Percentiles rank a stretch among this genome's conserved stretches.
These are phyloP conservation scores for Prunus padus DNA, from an alignment of 306 rosid genomes.

Conservation along the genomic window DNA sequence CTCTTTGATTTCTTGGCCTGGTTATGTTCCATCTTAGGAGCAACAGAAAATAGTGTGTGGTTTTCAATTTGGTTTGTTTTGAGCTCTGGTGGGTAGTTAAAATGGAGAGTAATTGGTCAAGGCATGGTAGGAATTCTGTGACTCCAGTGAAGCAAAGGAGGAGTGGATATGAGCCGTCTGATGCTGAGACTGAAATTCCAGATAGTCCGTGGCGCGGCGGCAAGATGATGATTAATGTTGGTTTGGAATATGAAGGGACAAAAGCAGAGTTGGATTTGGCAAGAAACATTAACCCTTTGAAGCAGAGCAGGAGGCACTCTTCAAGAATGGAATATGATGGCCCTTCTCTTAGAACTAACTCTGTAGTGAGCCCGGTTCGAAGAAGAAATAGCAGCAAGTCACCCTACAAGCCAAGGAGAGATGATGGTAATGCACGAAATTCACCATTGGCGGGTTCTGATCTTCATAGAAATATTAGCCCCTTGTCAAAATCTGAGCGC, in stretches of 20 bases:
- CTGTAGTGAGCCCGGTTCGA: constrained; percentile 21
- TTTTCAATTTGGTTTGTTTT: neutral
- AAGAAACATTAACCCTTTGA: constrained; percentile 38
- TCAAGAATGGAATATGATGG: constrained; percentile 41
- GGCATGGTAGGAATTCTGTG: constrained; percentile 28
- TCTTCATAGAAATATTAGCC: constrained; percentile 45
- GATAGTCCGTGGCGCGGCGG: constrained; percentile 54
- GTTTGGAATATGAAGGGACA: constrained; percentile 28
- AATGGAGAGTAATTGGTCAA: constrained; percentile 16
- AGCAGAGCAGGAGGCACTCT: constrained; percentile 40
- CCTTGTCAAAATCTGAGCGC: constrained; percentile 48
- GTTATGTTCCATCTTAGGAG: constrained; percentile 5
- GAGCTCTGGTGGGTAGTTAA: neutral
- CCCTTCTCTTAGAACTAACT: constrained; percentile 19
- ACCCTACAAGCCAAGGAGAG: constrained; percentile 52
- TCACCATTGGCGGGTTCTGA: constrained; percentile 27
- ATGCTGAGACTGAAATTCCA: constrained; percentile 72
- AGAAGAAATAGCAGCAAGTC: constrained; percentile 58
- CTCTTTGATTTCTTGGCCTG: neutral
- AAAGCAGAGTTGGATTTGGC: constrained; percentile 17
- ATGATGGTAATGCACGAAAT: constrained; percentile 13
- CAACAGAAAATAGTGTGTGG: neutral
- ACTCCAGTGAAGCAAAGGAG: constrained; percentile 51
- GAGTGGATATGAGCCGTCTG: constrained; percentile 90
- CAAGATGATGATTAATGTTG: constrained; percentile 24